Evolutionary conservation across 2,329 filamentous ascomycete species (phyloP).

Genomic region (Thielaviopsis ethacetica): DNA sequence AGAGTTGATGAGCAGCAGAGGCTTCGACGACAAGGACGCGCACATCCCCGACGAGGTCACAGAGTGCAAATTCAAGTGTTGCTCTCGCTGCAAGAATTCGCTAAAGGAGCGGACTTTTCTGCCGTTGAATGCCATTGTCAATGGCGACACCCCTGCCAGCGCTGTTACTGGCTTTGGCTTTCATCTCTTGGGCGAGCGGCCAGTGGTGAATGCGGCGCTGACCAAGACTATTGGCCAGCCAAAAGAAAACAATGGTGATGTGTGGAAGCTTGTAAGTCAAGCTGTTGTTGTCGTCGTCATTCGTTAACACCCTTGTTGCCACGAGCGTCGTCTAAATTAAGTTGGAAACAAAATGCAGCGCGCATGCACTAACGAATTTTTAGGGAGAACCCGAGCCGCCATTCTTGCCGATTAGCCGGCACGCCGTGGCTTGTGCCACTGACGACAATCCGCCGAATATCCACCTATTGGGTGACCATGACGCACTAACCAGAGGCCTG

Average conservation of each 20-base stretch:
- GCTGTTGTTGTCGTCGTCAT: neutral
- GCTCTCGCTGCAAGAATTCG: slow-evolving; percentile 30
- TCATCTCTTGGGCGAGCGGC: slow-evolving; percentile 26
- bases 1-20: slow-evolving; percentile 15
- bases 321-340: neutral
- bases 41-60: slow-evolving; percentile 12
- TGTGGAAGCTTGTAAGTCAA: neutral
- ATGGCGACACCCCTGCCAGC: slow-evolving; percentile 32
- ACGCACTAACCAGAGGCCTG: neutral
- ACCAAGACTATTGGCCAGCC: slow-evolving; percentile 24
- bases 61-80: slow-evolving; percentile 17
- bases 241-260: neutral
- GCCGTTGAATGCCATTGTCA: slow-evolving; percentile 31
- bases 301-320: neutral
- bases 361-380: neutral
- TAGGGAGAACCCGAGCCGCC: slow-evolving; percentile 2
- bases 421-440: neutral
- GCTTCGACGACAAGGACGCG: slow-evolving; percentile 25
- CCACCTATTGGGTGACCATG: neutral
- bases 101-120: slow-evolving; percentile 29
- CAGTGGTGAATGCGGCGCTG: slow-evolving; percentile 24
- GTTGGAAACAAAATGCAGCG: neutral
- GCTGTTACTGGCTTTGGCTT: slow-evolving; percentile 38
- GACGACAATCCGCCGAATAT: neutral
- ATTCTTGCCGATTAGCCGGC: neutral